phyloP scores from a whole-genome alignment of 345 rosid genomes.

The Eucalyptus curtisii region DNA sequence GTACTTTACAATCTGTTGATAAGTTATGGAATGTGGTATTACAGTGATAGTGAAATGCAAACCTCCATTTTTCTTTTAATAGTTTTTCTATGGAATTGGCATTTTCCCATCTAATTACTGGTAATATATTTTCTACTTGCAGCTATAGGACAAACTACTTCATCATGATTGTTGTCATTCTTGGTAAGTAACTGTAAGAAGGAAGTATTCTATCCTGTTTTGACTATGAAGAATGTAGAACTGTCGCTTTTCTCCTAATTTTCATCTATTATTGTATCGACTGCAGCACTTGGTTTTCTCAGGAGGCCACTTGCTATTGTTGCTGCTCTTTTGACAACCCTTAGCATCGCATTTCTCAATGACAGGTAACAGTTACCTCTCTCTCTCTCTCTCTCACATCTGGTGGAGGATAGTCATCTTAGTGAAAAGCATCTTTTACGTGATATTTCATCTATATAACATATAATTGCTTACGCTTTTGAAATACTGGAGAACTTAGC shows the following conservation, averaged over 20 bases:
- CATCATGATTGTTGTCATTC: constrained; percentile 70
- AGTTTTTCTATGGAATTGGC: not conserved
- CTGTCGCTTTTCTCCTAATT: not conserved
- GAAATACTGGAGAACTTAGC: not conserved
- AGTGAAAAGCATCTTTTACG: not conserved
- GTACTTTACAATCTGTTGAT: not conserved
- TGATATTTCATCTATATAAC: not conserved
- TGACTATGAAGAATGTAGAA: not conserved
- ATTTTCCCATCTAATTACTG: not conserved
- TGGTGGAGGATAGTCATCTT: not conserved
- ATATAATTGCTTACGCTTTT: not conserved
- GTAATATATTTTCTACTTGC: constrained; percentile 13
- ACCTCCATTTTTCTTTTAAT: not conserved
- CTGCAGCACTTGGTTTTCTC: constrained; percentile 70
- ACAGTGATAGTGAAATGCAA: not conserved
- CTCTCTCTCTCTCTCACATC: not conserved
- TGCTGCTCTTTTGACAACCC: constrained; percentile 60
- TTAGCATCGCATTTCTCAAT: constrained; percentile 72
- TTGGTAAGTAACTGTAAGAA: constrained; percentile 37
- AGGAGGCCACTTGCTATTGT: constrained; percentile 78
- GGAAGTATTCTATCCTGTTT: not conserved
- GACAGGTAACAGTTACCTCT: constrained; percentile 45
- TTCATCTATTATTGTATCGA: not conserved
- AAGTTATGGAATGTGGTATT: not conserved
- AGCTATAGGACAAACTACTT: constrained; percentile 96